A percentile compares a stretch with the other conserved stretches of the same genome.
Evolutionary conservation across 2,329 filamentous ascomycete genomes (phyloP).

Genomic region (Colletotrichum higginsianum): DNA sequence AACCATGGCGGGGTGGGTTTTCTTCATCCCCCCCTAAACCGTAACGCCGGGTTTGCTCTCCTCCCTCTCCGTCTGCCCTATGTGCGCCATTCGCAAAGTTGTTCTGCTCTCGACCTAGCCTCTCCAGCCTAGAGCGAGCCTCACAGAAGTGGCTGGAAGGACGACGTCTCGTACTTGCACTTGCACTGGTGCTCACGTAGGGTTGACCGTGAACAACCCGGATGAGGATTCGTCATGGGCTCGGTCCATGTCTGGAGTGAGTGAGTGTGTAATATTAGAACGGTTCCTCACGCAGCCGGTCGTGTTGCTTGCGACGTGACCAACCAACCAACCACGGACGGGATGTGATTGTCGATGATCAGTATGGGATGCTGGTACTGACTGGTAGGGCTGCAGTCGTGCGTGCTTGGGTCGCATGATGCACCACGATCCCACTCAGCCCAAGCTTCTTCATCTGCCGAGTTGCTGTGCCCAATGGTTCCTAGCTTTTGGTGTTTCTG

Average conservation of each 20-base stretch:
- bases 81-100: slow-evolving; percentile 16
- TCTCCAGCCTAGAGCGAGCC: neutral
- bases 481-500: neutral
- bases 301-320: too few species aligned
- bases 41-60: slow-evolving; percentile 24
- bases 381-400: neutral
- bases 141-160: neutral
- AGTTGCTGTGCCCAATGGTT: neutral
- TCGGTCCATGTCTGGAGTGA: too few species aligned
- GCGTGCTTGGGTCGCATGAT: neutral
- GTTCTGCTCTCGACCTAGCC: slow-evolving; percentile 22
- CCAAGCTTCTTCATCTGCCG: neutral
- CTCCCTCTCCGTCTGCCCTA: slow-evolving; percentile 2
- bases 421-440: neutral
- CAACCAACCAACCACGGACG: neutral
- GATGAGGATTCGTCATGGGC: too few species aligned
- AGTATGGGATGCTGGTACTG: too few species aligned
- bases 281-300: too few species aligned
- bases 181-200: neutral
- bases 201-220: neutral
- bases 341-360: too few species aligned
- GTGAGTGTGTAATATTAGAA: too few species aligned
- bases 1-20: slow-evolving; percentile 7
- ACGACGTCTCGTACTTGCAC: neutral
- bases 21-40: slow-evolving; percentile 1